Evolutionary conservation across 345 rosid species (phyloP), one percentile per base, ranked within the genome.

Genomic region (Ailanthus altissimus): DNA sequence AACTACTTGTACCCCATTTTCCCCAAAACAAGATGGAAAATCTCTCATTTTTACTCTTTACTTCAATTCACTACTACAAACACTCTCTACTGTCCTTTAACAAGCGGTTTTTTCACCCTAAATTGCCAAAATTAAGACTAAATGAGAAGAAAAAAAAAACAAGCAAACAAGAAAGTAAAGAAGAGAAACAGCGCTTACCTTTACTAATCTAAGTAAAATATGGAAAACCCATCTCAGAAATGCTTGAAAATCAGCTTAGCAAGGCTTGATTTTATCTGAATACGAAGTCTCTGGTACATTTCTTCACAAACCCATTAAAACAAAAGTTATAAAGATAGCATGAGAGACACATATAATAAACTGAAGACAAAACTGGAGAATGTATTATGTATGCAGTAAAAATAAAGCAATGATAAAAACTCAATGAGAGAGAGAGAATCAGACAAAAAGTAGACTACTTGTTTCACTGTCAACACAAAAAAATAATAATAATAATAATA

Each of bases 11-110:
- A 93, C 94, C 43, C 98, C 97, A 85, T 86, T 95, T 81, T 95
- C 97, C 63, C 99, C 91, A 51, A 94, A 95, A 81, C 99, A 93
- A 86, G 98, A 93, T 10, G 99, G 96, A 57, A 95, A 95, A 87
- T 93, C 99, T 65, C 90, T 95, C 98, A 95, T 95, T 75, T 84
- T 86, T 50, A 3, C 12, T 53, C 43, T 59, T 72, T 64, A 68
- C 65, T 43, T 38, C 79, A 82, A 67, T 76, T 70, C 78, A 61
- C 75, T 49, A n/a, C 70, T 28, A 45, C 56, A 60, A 72, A 70
- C 49, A 32, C 72, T 45, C 61, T 13, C 64, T 70, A 4, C 10
- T 78, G 76, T n/a, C 71, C 85, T 85, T 81, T n/a, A 65, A 70
- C 84, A 77, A 81, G 77, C 88, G 76, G 60, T 61, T 73, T 83